Conservation (phyloP, 352 stramenopile genomes). For the Globisporangium perplexum region DNA sequence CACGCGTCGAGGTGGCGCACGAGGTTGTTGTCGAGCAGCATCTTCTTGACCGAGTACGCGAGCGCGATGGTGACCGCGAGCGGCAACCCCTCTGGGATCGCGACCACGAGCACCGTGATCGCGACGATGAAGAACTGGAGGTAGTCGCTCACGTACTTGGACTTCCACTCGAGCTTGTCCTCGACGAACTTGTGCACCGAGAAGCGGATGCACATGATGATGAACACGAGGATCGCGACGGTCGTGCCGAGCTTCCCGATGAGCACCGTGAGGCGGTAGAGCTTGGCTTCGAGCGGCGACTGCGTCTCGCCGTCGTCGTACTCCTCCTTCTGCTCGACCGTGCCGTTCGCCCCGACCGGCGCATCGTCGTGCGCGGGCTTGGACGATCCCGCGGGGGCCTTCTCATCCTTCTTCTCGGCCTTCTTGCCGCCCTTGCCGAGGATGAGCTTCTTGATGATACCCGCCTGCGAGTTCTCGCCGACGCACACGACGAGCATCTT, state of each 20-base stretch:
- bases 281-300: slow-evolving; percentile 82
- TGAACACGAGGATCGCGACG: slow-evolving; percentile 68
- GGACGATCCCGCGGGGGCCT: slow-evolving; percentile 7
- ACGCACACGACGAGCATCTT: slow-evolving; percentile 93
- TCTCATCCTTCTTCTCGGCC: slow-evolving; percentile 42
- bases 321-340: slow-evolving; percentile 62
- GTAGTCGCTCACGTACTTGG: slow-evolving; percentile 56
- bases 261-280: slow-evolving; percentile 76
- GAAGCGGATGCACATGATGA: slow-evolving; percentile 73
- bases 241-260: slow-evolving; percentile 80
- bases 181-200: slow-evolving; percentile 59
- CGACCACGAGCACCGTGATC: slow-evolving; percentile 93
- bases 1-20: slow-evolving; percentile 85
- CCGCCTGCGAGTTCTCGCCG: slow-evolving; percentile 90
- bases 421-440: slow-evolving; percentile 57
- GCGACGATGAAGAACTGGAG: slow-evolving; percentile 83
- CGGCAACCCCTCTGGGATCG: slow-evolving; percentile 96
- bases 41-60: slow-evolving; percentile 93
- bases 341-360: slow-evolving; percentile 68
- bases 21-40: slow-evolving; percentile 89
- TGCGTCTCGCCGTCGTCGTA: slow-evolving; percentile 48
- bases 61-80: slow-evolving; percentile 96
- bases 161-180: slow-evolving; percentile 31
- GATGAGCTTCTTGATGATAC: slow-evolving; percentile 90
- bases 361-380: slow-evolving; percentile 30